Conservation (phyloP, 2,329 filamentous ascomycete genomes). For the Cadophora luteo-olivacea region DNA sequence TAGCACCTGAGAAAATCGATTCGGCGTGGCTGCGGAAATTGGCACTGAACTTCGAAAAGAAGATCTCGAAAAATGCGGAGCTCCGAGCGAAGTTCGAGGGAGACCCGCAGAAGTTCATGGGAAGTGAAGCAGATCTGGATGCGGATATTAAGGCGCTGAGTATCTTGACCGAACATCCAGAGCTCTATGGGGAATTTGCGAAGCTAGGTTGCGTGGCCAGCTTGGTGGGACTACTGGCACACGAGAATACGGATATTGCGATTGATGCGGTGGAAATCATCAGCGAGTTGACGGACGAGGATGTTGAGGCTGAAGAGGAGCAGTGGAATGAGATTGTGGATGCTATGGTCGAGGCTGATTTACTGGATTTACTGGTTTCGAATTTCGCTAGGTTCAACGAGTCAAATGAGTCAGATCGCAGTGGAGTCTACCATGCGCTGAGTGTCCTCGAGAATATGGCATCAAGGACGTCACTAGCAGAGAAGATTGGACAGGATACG, state of each 20-base stretch:
- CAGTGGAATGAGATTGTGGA: conserved; percentile 83
- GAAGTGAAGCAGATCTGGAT: conserved; percentile 87
- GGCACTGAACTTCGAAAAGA: conserved; percentile 85
- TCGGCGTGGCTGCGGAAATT: conserved; percentile 81
- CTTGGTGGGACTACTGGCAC: conserved; percentile 81
- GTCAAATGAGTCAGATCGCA: conserved; percentile 73
- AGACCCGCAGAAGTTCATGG: conserved; percentile 83
- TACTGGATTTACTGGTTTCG: conserved; percentile 75
- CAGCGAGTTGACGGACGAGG: conserved; percentile 90
- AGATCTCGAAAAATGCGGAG: conserved; percentile 89
- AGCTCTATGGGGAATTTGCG: conserved; percentile 82
- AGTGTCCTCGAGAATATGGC: conserved; percentile 85
- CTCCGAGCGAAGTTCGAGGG: conserved; percentile 83
- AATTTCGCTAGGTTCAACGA: conserved; percentile 86
- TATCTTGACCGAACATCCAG: conserved; percentile 84
- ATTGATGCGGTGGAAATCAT: conserved; percentile 91
- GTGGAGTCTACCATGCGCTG: conserved; percentile 86
- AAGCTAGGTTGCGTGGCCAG: conserved; percentile 75
- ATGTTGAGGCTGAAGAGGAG: conserved; percentile 79
- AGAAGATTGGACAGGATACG: conserved; percentile 74
- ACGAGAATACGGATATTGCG: conserved; percentile 97
- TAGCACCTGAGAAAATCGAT: conserved; percentile 77
- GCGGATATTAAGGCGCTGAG: conserved; percentile 85
- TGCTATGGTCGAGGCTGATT: conserved; percentile 69
- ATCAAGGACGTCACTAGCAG: conserved; percentile 70